Conservation (phyloP, 108 stramenopile species). For the Nitzschia palea region DNA sequence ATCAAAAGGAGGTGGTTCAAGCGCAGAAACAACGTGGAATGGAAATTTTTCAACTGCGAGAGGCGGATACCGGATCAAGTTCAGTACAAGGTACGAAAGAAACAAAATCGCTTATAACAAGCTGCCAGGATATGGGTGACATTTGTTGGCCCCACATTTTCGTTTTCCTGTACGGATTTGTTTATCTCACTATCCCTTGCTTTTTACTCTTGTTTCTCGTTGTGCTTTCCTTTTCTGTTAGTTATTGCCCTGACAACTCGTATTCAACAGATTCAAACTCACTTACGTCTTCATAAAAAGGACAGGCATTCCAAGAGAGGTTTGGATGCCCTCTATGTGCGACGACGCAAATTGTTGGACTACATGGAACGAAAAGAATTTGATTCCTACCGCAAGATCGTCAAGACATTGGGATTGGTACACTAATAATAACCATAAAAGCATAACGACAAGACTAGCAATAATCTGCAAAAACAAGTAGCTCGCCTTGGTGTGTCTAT, state of each 20-base stretch:
- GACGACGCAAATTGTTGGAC: constrained; percentile 87
- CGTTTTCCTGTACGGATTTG: not conserved
- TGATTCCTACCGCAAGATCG: constrained; percentile 77
- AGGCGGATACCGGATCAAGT: constrained; percentile 79
- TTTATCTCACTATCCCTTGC: not conserved
- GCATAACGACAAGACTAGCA: not conserved
- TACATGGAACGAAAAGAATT: constrained; percentile 92
- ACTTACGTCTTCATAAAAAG: constrained; percentile 78
- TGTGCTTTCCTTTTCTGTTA: constrained; percentile 5
- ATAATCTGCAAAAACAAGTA: not conserved
- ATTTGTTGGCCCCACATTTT: not conserved
- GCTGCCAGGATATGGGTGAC: too few species aligned
- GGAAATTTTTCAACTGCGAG: constrained; percentile 86
- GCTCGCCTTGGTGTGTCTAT: not conserved
- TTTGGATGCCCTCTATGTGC: constrained; percentile 74
- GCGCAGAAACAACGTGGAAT: constrained; percentile 82
- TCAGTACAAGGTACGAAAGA: constrained; percentile 51
- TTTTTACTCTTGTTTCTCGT: constrained; percentile 9
- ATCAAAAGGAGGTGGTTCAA: constrained; percentile 71
- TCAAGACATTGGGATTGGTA: constrained; percentile 83
- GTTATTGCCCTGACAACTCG: constrained; percentile 81
- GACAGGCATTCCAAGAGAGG: constrained; percentile 85
- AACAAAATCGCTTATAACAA: too few species aligned
- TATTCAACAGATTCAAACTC: constrained; percentile 89
- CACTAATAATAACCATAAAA: constrained; percentile 34